Conservation (phyloP, 768 basidiomycete species). For the Wakefieldia striispora region DNA sequence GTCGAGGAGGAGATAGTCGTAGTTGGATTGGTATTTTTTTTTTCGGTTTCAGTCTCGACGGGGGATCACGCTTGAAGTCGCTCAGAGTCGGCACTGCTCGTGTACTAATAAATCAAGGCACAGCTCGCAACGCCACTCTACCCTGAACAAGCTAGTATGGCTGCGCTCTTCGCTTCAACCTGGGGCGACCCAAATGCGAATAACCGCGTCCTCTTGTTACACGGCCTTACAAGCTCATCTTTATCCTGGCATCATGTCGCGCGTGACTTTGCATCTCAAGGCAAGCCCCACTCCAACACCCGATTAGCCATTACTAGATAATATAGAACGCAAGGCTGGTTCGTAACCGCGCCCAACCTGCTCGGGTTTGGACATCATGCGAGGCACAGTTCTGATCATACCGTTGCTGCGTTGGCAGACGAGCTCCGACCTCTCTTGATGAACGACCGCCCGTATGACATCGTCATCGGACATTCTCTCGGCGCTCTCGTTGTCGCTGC, state of each 20-base stretch:
- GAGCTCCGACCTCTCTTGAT: constrained; percentile 13
- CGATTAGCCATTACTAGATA: too few relatives aligned
- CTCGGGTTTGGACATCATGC: constrained; percentile 19
- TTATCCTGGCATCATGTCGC: constrained; percentile 17
- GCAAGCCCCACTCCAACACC: neutral
- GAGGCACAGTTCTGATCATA: constrained; percentile 5
- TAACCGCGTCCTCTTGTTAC: constrained; percentile 22
- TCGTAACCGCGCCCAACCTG: constrained; percentile 22
- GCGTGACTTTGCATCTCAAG: constrained; percentile 12
- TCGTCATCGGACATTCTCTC: constrained; percentile 21
- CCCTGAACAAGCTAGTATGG: neutral
- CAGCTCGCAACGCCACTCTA: constrained; percentile 8
- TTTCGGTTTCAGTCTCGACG: constrained; percentile 14
- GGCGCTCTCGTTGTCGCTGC: constrained; percentile 15
- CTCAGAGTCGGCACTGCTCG: neutral
- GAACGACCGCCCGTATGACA: neutral
- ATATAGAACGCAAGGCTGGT: constrained; percentile 16
- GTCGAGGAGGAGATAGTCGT: neutral
- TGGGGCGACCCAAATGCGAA: constrained; percentile 18
- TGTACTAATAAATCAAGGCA: constrained; percentile 10
- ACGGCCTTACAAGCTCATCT: constrained; percentile 17
- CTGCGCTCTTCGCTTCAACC: constrained; percentile 5
- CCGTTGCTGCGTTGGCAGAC: constrained; percentile 9
- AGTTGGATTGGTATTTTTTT: neutral
- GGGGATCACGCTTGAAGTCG: neutral